phyloP scores from a whole-genome alignment of 768 basidiomycete genomes.

The Agaricus sinodeliciosus region DNA sequence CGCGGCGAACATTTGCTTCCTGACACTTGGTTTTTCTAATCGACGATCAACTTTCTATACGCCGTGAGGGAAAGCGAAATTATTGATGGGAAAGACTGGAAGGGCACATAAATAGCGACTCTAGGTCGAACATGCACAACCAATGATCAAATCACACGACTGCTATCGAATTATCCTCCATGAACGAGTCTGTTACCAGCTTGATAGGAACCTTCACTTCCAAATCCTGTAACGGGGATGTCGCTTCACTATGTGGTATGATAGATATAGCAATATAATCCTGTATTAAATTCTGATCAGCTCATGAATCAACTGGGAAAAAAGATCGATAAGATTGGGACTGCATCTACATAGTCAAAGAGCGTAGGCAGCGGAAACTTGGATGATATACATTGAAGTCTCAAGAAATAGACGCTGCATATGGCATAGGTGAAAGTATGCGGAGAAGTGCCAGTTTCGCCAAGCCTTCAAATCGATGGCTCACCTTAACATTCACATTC shows the following conservation, averaged over 20 bases:
- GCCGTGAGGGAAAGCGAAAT: too few relatives aligned
- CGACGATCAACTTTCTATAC: too few relatives aligned
- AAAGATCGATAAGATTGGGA: neutral
- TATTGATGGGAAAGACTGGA: too few relatives aligned
- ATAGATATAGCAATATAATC: conserved; percentile 52
- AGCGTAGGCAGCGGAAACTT: too few relatives aligned
- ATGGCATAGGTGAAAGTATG: neutral
- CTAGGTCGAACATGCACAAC: too few relatives aligned
- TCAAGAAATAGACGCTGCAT: neutral
- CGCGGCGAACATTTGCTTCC: too few relatives aligned
- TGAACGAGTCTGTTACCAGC: conserved; percentile 52
- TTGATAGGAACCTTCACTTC: conserved; percentile 47
- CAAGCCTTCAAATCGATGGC: conserved; percentile 8
- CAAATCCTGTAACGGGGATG: conserved; percentile 27
- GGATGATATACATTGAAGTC: neutral
- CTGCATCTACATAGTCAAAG: too few relatives aligned
- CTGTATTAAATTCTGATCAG: conserved; percentile 22
- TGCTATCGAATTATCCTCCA: neutral
- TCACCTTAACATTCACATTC: conserved; percentile 36
- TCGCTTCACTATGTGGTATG: conserved; percentile 28
- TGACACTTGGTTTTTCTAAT: too few relatives aligned
- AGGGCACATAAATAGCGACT: too few relatives aligned
- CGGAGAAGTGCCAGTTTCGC: neutral
- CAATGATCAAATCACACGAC: neutral
- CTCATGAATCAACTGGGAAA: neutral